Conservation (phyloP, 768 basidiomycete species). For the Mycena kentingensis region DNA sequence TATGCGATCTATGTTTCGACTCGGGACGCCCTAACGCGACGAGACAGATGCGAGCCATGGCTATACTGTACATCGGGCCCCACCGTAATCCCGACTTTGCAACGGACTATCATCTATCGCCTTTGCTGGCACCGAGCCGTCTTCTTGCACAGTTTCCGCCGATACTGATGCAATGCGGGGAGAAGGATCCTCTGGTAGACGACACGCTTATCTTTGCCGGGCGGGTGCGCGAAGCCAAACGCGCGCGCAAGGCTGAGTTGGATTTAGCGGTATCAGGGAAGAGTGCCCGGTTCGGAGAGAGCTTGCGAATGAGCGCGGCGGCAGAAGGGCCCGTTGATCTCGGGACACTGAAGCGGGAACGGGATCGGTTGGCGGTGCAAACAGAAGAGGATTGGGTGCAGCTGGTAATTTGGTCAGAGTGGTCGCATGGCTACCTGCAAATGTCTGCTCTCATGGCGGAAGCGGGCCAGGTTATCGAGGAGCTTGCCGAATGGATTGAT, state of each 20-base stretch:
- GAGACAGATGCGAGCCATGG: constrained; percentile 98
- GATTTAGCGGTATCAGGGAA: constrained; percentile 61
- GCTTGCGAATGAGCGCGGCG: constrained; percentile 56
- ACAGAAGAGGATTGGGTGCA: constrained; percentile 94
- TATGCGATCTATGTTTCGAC: constrained; percentile 40
- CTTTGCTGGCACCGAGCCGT: constrained; percentile 81
- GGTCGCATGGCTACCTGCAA: constrained; percentile 97
- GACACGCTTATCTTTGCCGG: constrained; percentile 98
- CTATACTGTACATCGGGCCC: constrained; percentile 94
- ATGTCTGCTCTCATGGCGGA: constrained; percentile 89
- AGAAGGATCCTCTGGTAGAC: constrained; percentile 93
- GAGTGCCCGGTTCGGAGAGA: constrained; percentile 64
- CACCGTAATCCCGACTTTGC: constrained; percentile 92
- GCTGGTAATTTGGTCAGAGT: constrained; percentile 90
- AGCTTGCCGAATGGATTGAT: constrained; percentile 90
- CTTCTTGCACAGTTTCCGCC: constrained; percentile 93
- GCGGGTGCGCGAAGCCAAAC: constrained; percentile 92
- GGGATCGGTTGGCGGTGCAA: constrained; percentile 62
- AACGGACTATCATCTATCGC: constrained; percentile 94
- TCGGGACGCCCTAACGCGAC: constrained; percentile 7
- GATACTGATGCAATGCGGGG: constrained; percentile 91
- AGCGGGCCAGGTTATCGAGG: constrained; percentile 57
- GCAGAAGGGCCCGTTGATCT: constrained; percentile 38
- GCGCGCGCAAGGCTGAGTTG: constrained; percentile 74
- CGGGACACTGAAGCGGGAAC: constrained; percentile 55